Evolutionary conservation across 306 rosid genomes (phyloP), one percentile per base, ranked within the genome.

Genomic region (Vigna unguiculata): DNA sequence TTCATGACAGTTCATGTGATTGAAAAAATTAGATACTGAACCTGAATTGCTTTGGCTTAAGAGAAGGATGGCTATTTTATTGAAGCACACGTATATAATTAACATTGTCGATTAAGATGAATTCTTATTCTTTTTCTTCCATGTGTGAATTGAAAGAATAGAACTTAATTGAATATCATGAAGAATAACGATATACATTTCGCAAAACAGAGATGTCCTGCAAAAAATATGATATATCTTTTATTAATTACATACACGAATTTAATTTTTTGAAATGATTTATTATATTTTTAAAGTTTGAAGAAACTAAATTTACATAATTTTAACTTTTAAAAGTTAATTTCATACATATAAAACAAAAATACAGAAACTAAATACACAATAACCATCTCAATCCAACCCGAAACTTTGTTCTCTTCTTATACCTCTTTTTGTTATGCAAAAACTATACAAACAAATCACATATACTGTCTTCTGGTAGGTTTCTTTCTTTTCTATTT

Each of bases 71-170:
- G 9, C n/a, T 30, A 30, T 60, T 45, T 68, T 19, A 5, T 24
- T 45, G 6, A 54, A 40, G 21, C 36, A 9, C 24, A 8, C 24
- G 4, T 1, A 53, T 19, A 51, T 51, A 62, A 12, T 15, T 47
- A 28, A 28, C 4, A 43, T 54, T 7, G 2, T 38, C 43, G 58
- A 47, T 75, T 11, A 34, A 32, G 17, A 38, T 58, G 20, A 59
- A 2, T 38, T n/a, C 32, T 59, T 66, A 80, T 80, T 28, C 59
- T 43, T 41, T 34, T 25, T 72, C 40, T 54, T n/a, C 48, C 65
- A 19, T 52, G 59, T 52, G 68, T 63, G 7, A 63, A 47, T 62
- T 49, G 10, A 63, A 47, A 61, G 48, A 71, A 48, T 52, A 24
- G 19, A 55, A 66, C 51, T 63, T 21, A 34, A 21, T 58, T 47